Percentiles rank a stretch among this genome's conserved stretches.
phyloP scores from a whole-genome alignment of 495 filamentous ascomycete species.

The Tuber umbilicatum region DNA sequence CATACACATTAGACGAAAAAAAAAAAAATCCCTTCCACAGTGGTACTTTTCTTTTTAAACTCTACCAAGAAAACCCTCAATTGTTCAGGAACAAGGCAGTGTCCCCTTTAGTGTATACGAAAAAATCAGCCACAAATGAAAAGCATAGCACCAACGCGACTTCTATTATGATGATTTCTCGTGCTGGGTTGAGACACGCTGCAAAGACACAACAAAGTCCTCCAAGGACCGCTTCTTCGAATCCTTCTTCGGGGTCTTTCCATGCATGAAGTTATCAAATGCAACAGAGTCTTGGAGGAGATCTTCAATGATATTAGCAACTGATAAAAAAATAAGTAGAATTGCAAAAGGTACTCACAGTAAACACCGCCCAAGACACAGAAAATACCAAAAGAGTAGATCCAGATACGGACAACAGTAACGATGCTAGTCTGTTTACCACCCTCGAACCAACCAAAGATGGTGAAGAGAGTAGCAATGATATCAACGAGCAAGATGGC shows the following conservation, averaged over 20 bases:
- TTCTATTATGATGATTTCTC: slow-evolving; percentile 61
- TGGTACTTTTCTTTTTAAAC: background rate
- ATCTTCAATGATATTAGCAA: slow-evolving; percentile 45
- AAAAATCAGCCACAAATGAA: background rate
- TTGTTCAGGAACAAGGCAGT: background rate
- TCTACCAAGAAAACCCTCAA: background rate
- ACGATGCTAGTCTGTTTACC: slow-evolving; percentile 60
- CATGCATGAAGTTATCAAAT: slow-evolving; percentile 87
- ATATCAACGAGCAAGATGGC: slow-evolving; percentile 76
- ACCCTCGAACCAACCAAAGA: slow-evolving; percentile 71
- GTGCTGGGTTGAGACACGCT: slow-evolving; percentile 77
- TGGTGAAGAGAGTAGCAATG: slow-evolving; percentile 71
- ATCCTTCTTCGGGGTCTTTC: slow-evolving; percentile 68
- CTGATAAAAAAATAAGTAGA: slow-evolving; percentile 35
- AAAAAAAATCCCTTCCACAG: background rate
- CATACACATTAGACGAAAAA: slow-evolving; percentile 1
- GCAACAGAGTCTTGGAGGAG: slow-evolving; percentile 65
- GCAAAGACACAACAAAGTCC: slow-evolving; percentile 80
- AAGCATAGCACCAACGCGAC: background rate
- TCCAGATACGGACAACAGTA: slow-evolving; percentile 77
- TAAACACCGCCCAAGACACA: slow-evolving; percentile 56
- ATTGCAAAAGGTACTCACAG: slow-evolving; percentile 26
- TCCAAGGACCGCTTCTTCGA: slow-evolving; percentile 69
- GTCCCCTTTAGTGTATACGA: background rate
- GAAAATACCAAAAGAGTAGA: slow-evolving; percentile 82